A percentile compares a stretch with the other conserved stretches of the same genome.
Evolutionary conservation across 495 filamentous ascomycete genomes (phyloP).

Genomic region (Hypomontagnella monticulosa): DNA sequence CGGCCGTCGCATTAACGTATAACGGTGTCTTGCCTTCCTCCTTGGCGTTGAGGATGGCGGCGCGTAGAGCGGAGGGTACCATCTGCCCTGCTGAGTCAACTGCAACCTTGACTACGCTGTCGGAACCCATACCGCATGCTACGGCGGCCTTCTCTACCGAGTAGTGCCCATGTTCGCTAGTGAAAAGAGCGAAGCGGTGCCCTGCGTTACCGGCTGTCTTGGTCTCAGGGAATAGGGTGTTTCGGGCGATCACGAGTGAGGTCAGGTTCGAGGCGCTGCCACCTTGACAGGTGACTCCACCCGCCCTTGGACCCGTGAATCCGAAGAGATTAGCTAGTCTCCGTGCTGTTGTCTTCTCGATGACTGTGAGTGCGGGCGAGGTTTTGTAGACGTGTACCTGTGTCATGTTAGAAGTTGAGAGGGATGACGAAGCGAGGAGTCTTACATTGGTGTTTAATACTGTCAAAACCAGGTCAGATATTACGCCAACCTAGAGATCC

Average conservation of each 20-base stretch:
- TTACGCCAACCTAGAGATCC: constrained; percentile 69
- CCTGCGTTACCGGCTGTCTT: constrained; percentile 74
- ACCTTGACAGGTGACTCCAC: constrained; percentile 88
- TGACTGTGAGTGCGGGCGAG: constrained; percentile 84
- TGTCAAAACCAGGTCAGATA: constrained; percentile 82
- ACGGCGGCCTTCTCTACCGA: constrained; percentile 93
- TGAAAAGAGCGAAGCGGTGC: constrained; percentile 83
- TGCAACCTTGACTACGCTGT: constrained; percentile 75
- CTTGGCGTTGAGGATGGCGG: constrained; percentile 65
- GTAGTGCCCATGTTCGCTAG: constrained; percentile 89
- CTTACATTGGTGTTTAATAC: constrained; percentile 86
- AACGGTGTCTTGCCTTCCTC: constrained; percentile 79
- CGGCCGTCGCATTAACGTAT: constrained; percentile 95
- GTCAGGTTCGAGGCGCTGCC: constrained; percentile 87
- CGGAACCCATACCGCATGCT: constrained; percentile 82
- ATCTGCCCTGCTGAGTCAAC: constrained; percentile 79
- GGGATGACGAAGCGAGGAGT: not conserved
- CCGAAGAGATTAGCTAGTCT: constrained; percentile 80
- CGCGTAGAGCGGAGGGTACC: constrained; percentile 70
- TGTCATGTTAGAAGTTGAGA: constrained; percentile 22
- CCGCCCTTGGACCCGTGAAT: constrained; percentile 74
- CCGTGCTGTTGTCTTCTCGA: constrained; percentile 80
- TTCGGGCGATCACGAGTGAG: constrained; percentile 88
- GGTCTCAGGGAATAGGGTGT: constrained; percentile 79
- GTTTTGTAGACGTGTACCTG: constrained; percentile 86